phyloP scores from a whole-genome alignment of 108 stramenopile genomes.

The Schizochytrium sp. region DNA sequence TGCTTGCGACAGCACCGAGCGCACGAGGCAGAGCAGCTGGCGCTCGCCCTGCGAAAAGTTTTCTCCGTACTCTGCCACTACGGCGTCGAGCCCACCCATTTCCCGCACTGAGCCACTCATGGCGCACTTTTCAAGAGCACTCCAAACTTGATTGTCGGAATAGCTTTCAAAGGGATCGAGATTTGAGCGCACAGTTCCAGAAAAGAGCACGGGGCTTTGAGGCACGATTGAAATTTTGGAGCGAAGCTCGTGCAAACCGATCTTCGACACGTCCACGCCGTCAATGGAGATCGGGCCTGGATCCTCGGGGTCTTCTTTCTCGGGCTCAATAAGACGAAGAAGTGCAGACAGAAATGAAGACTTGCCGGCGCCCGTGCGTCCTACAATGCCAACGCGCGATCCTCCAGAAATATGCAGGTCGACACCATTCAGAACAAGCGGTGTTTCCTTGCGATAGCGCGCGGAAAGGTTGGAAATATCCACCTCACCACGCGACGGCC shows the following conservation, averaged over 20 bases:
- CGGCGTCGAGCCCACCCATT: conserved; percentile 50
- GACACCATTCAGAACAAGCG: conserved; percentile 74
- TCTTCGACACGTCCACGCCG: conserved; percentile 60
- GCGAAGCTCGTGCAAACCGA: conserved; percentile 70
- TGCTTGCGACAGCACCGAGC: conserved; percentile 65
- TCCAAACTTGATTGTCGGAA: conserved; percentile 48
- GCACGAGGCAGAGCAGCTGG: conserved; percentile 84
- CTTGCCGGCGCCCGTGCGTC: conserved; percentile 70
- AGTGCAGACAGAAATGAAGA: conserved; percentile 64
- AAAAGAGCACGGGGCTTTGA: conserved; percentile 86
- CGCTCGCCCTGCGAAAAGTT: conserved; percentile 87
- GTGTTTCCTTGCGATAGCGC: conserved; percentile 62
- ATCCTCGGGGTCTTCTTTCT: conserved; percentile 45
- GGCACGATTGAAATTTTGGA: conserved; percentile 78
- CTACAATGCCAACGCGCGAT: conserved; percentile 75
- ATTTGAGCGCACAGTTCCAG: conserved; percentile 75
- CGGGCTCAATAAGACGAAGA: conserved; percentile 68
- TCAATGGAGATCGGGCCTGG: conserved; percentile 70
- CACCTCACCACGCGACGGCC: conserved; percentile 70
- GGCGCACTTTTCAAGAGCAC: conserved; percentile 42
- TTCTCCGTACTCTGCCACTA: conserved; percentile 69
- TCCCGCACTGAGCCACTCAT: conserved; percentile 31
- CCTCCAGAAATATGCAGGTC: conserved; percentile 65
- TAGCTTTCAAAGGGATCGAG: conserved; percentile 75
- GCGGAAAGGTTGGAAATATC: conserved; percentile 62